Evolutionary conservation across 2,329 filamentous ascomycete genomes (phyloP).

Genomic region (Alternaria triticimaculans): DNA sequence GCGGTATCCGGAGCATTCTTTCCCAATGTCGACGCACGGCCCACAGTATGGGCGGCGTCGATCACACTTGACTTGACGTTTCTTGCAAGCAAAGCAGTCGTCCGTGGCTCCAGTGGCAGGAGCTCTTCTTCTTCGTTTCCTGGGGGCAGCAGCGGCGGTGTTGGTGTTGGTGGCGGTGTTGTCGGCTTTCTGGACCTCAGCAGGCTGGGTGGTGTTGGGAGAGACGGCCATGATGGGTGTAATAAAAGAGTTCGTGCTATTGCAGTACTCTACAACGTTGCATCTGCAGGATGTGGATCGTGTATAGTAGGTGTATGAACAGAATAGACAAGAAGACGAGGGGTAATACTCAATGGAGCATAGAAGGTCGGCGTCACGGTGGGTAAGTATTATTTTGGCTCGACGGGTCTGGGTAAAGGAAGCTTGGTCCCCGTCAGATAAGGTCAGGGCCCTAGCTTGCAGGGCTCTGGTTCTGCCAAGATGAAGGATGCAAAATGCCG

Average conservation of each 20-base stretch:
- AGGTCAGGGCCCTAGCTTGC: conserved; percentile 41
- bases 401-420: conserved; percentile 33
- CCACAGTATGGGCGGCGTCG: conserved; percentile 92
- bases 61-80: conserved; percentile 85
- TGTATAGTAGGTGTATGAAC: conserved; percentile 41
- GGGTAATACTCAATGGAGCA: conserved; percentile 48
- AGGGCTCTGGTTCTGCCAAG: conserved; percentile 40
- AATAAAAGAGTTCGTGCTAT: conserved; percentile 27
- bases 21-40: conserved; percentile 88
- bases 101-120: conserved; percentile 87
- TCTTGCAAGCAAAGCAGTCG: conserved; percentile 93
- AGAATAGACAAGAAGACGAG: conserved; percentile 45
- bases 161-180: conserved; percentile 33
- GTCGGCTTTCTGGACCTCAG: conserved; percentile 44
- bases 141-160: conserved; percentile 46
- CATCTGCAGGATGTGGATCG: conserved; percentile 42
- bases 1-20: conserved; percentile 95
- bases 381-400: conserved; percentile 50
- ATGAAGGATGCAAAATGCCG: conserved; percentile 40
- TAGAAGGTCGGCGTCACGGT: conserved; percentile 45
- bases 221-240: conserved; percentile 42
- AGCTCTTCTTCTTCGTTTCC: conserved; percentile 82
- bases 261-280: conserved; percentile 34
- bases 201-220: conserved; percentile 39
- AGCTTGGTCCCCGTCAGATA: conserved; percentile 49